phyloP scores from a whole-genome alignment of 1,284 basidiomycete species.

The Cryptococcus wingfieldii region DNA sequence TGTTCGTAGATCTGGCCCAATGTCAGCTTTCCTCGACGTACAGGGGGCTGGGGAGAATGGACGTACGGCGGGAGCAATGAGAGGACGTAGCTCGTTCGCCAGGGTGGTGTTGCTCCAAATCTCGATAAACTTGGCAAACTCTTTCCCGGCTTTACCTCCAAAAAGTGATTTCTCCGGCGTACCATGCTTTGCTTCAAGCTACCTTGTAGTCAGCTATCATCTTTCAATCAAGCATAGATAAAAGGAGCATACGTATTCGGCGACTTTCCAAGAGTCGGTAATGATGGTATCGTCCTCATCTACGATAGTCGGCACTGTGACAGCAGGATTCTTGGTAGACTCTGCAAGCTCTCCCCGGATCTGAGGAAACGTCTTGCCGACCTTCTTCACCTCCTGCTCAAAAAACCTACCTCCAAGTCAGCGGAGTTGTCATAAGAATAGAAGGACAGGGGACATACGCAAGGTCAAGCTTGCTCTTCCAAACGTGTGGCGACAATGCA shows the following conservation, averaged over 20 bases:
- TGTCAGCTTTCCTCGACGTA: not conserved
- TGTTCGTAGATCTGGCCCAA: constrained; percentile 4
- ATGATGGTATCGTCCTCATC: constrained; percentile 18
- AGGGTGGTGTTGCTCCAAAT: constrained; percentile 25
- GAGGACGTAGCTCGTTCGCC: constrained; percentile 20
- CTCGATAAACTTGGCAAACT: constrained; percentile 26
- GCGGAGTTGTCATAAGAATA: not conserved
- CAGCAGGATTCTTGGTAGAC: constrained; percentile 27
- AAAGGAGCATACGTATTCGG: constrained; percentile 26
- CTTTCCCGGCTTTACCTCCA: constrained; percentile 15
- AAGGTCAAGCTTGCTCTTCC: constrained; percentile 18
- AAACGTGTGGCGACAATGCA: constrained; percentile 13
- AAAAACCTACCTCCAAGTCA: constrained; percentile 15
- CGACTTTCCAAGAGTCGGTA: constrained; percentile 36
- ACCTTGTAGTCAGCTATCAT: not conserved
- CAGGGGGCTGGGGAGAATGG: not conserved
- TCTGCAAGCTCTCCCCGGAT: constrained; percentile 27
- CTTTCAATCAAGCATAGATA: not conserved
- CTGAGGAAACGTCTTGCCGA: constrained; percentile 19
- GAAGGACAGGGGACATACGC: constrained; percentile 7
- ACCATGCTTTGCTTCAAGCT: constrained; percentile 30
- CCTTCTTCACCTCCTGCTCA: constrained; percentile 15
- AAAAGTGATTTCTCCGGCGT: constrained; percentile 26
- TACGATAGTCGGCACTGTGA: constrained; percentile 34
- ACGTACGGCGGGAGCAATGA: constrained; percentile 18